Evolutionary conservation across 257 asterid genomes (phyloP).

Genomic region (Solanum pinnatisectum): DNA sequence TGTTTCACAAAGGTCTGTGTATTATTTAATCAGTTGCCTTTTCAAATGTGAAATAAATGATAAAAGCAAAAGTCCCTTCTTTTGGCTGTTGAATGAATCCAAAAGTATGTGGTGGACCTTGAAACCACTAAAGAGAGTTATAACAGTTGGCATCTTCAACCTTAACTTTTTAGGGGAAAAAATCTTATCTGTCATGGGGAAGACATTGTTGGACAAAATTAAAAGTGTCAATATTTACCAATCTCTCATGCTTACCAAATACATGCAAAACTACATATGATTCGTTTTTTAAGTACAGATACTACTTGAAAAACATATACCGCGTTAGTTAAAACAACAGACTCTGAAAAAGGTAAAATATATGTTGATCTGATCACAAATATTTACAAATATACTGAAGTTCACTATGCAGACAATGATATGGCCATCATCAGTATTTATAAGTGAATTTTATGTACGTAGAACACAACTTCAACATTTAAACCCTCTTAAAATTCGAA

Average conservation of each 20-base stretch:
- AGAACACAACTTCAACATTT: neutral
- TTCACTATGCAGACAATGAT: neutral
- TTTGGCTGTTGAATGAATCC: neutral
- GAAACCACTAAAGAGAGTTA: neutral
- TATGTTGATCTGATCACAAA: neutral
- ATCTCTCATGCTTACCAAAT: neutral
- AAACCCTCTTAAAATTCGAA: neutral
- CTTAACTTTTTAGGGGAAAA: neutral
- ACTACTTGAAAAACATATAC: neutral
- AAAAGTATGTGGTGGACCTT: neutral
- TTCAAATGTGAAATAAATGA: conserved; percentile 1
- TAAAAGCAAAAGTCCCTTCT: neutral
- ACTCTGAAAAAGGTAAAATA: neutral
- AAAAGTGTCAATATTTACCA: neutral
- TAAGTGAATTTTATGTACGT: neutral
- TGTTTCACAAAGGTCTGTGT: neutral
- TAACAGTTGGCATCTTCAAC: neutral
- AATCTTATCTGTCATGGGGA: neutral
- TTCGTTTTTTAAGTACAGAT: neutral
- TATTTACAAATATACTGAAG: neutral
- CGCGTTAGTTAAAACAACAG: neutral
- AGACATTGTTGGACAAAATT: neutral
- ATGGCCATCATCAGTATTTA: neutral
- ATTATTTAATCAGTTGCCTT: neutral
- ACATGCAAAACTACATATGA: neutral